phyloP scores from a whole-genome alignment of 345 rosid species.

The Raphanus raphanistrum region DNA sequence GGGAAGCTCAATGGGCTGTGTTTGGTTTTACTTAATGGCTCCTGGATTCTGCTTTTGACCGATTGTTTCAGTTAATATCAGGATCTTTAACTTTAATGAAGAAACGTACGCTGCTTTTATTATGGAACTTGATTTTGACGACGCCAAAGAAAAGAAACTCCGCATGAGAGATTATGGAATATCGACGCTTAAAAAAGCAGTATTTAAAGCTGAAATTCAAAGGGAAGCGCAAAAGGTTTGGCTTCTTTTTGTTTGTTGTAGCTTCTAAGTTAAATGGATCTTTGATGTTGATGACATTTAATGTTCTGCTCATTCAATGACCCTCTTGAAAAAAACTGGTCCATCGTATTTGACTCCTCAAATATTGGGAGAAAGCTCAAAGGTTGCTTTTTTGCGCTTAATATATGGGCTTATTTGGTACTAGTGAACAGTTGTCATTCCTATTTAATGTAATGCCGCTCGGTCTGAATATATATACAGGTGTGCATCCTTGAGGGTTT shows the following conservation, averaged over 20 bases:
- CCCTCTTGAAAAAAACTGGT: background rate
- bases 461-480: background rate
- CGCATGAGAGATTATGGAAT: background rate
- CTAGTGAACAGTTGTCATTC: background rate
- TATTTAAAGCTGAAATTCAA: background rate
- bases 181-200: background rate
- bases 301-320: background rate
- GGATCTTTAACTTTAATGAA: background rate
- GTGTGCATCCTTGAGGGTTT: background rate
- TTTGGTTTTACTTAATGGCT: background rate
- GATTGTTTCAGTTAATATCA: background rate
- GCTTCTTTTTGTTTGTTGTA: too few species aligned
- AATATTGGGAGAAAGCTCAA: conserved; percentile 4
- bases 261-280: too few species aligned
- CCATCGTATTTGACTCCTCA: background rate
- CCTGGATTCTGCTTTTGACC: background rate
- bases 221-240: background rate
- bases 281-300: too few species aligned
- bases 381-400: background rate
- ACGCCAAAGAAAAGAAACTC: background rate
- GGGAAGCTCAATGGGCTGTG: background rate
- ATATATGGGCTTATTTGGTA: conserved; percentile 4
- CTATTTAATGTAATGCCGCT: background rate
- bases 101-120: background rate
- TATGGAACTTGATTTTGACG: background rate